Conservation (phyloP, 2,329 filamentous ascomycete genomes). For the Chaetomium sp. region DNA sequence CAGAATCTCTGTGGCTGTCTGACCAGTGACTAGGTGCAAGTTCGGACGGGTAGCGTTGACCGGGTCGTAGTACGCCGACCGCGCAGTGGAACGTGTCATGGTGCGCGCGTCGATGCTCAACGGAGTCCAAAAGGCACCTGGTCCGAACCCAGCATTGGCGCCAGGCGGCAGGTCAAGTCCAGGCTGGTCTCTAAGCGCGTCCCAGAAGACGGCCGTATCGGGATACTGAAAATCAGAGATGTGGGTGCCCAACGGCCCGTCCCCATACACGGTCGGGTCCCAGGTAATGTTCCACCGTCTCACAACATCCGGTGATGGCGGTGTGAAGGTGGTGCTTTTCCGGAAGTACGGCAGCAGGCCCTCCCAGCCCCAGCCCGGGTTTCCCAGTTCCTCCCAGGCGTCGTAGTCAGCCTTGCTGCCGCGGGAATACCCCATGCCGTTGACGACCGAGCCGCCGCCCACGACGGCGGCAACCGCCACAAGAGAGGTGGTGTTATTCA, state of each 20-base stretch:
- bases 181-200: conserved; percentile 21
- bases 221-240: conserved; percentile 32
- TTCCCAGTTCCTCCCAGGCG: conserved; percentile 47
- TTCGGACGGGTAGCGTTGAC: conserved; percentile 28
- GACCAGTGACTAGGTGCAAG: conserved; percentile 30
- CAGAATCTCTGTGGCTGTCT: conserved; percentile 29
- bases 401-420: conserved; percentile 47
- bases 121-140: conserved; percentile 28
- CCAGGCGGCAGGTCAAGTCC: conserved; percentile 15
- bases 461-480: conserved; percentile 38
- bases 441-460: conserved; percentile 46
- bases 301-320: conserved; percentile 17
- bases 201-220: conserved; percentile 29
- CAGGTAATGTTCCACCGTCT: conserved; percentile 30
- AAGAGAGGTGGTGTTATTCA: conserved; percentile 28
- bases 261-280: conserved; percentile 25
- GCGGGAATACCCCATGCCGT: conserved; percentile 47
- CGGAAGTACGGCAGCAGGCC: conserved; percentile 52
- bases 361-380: conserved; percentile 46
- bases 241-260: conserved; percentile 27
- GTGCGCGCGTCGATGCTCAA: conserved; percentile 26
- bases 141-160: conserved; percentile 22
- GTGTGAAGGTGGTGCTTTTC: conserved; percentile 40
- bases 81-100: conserved; percentile 29
- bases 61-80: conserved; percentile 32